Evolutionary conservation across 2,329 filamentous ascomycete species (phyloP).

Genomic region (Curvularia lunata): DNA sequence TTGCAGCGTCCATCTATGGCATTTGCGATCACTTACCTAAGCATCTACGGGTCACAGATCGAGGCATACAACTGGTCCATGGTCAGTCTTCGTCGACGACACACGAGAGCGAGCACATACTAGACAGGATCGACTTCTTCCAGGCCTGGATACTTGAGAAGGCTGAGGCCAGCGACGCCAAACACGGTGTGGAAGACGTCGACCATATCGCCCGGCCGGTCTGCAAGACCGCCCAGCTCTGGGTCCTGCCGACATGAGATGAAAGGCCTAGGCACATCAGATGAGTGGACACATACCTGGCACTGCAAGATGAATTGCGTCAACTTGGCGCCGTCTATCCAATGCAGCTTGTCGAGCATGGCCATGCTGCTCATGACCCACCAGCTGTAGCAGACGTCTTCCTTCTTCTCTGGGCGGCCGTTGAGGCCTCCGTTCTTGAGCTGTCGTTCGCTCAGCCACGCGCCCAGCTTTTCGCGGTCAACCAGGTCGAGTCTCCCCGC

Average conservation of each 20-base stretch:
- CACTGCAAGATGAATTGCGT: slow-evolving; percentile 82
- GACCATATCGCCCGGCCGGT: slow-evolving; percentile 91
- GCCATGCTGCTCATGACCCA: slow-evolving; percentile 93
- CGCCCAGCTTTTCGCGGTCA: slow-evolving; percentile 79
- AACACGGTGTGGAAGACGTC: slow-evolving; percentile 97
- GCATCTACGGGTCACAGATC: slow-evolving; percentile 46
- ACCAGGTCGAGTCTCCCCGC: slow-evolving; percentile 81
- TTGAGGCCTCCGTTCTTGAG: slow-evolving; percentile 87
- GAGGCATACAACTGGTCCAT: slow-evolving; percentile 48
- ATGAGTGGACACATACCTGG: slow-evolving; percentile 63
- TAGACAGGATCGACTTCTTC: slow-evolving; percentile 87
- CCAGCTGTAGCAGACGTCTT: slow-evolving; percentile 99
- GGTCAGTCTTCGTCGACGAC: slow-evolving; percentile 13
- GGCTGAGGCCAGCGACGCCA: slow-evolving; percentile 83
- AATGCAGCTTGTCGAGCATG: slow-evolving; percentile 86
- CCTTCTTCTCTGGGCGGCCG: slow-evolving; percentile 90
- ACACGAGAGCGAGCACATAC: slow-evolving; percentile 54
- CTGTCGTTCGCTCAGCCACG: slow-evolving; percentile 94
- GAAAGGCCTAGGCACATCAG: not conserved
- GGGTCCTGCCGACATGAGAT: slow-evolving; percentile 61
- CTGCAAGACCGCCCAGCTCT: slow-evolving; percentile 82
- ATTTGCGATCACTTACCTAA: slow-evolving; percentile 26
- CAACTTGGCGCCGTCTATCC: slow-evolving; percentile 87
- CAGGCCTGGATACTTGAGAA: slow-evolving; percentile 78
- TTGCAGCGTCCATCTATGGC: slow-evolving; percentile 1